Percentiles rank a stretch among this genome's conserved stretches.
Conservation (phyloP, 768 basidiomycete species). For the Tricholomella constricta region DNA sequence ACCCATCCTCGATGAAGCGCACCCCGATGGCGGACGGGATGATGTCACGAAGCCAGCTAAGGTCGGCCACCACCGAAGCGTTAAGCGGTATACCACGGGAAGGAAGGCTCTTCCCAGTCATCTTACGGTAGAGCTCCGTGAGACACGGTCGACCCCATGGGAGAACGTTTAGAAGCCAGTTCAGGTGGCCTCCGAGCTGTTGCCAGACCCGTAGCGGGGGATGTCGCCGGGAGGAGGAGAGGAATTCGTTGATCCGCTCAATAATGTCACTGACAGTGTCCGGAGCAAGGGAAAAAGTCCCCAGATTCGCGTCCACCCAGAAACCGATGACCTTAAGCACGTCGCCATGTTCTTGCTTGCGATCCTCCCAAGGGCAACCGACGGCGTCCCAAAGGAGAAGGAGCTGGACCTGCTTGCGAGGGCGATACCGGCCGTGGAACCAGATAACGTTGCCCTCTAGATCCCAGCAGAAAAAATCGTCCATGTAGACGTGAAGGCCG, state of each 20-base stretch:
- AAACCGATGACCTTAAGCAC: too few species aligned
- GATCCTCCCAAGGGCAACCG: constrained; percentile 25
- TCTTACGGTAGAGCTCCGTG: constrained; percentile 17
- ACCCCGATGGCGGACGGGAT: constrained; percentile 16
- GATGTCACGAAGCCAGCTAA: background rate
- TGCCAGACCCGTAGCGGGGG: constrained; percentile 28
- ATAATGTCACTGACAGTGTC: constrained; percentile 16
- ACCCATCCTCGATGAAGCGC: constrained; percentile 11
- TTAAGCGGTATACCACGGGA: background rate
- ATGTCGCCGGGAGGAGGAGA: background rate
- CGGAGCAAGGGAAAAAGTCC: constrained; percentile 17
- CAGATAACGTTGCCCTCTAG: constrained; percentile 20
- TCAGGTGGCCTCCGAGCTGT: constrained; percentile 30
- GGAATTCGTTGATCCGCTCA: background rate
- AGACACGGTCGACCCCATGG: constrained; percentile 17
- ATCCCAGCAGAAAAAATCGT: constrained; percentile 30
- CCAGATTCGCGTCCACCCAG: too few species aligned
- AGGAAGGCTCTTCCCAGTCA: background rate
- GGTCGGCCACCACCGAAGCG: background rate
- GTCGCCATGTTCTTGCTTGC: constrained; percentile 28
- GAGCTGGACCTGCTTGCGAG: constrained; percentile 27
- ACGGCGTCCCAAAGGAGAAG: too few species aligned
- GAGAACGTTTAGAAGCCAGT: constrained; percentile 36
- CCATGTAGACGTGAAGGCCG: constrained; percentile 27
- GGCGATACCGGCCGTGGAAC: constrained; percentile 21